phyloP scores from a whole-genome alignment of 305 asterid genomes.

The Fraxinus baroniana region DNA sequence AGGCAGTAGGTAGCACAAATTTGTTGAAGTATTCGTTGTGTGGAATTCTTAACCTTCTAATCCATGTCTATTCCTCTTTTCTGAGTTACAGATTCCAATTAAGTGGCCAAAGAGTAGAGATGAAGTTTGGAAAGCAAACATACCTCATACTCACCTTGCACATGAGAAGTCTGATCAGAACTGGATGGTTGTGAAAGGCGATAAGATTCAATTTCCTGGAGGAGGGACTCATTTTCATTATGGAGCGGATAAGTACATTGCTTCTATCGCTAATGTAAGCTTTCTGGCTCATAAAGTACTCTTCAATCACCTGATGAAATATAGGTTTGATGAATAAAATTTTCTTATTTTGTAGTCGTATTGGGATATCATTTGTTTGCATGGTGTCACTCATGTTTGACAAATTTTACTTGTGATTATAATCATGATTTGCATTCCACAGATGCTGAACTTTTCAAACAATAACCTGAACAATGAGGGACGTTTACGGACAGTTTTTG shows the following conservation, averaged over 20 bases:
- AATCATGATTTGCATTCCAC: conserved; percentile 23
- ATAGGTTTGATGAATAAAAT: not conserved
- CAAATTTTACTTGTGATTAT: conserved; percentile 10
- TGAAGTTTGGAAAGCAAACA: conserved; percentile 91
- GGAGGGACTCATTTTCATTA: conserved; percentile 95
- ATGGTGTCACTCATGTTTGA: not conserved
- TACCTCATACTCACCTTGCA: conserved; percentile 96
- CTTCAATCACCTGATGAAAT: not conserved
- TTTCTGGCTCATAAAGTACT: conserved; percentile 10
- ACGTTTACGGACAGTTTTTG: conserved; percentile 71
- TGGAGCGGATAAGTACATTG: conserved; percentile 91
- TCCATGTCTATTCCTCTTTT: conserved; percentile 2
- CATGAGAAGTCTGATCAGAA: conserved; percentile 89
- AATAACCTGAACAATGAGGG: conserved; percentile 73
- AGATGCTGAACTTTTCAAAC: conserved; percentile 83
- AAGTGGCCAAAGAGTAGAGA: conserved; percentile 94
- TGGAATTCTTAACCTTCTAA: not conserved
- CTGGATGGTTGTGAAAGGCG: conserved; percentile 91
- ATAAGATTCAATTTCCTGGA: conserved; percentile 74
- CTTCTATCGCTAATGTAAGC: conserved; percentile 75
- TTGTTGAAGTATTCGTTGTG: conserved; percentile 9
- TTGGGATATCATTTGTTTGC: not conserved
- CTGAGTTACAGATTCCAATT: conserved; percentile 56
- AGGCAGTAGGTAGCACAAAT: not conserved
- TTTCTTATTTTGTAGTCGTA: not conserved